These are phyloP conservation scores for Aspergillus ostianus DNA, from an alignment of 495 filamentous ascomycete species.

Conservation along the genomic window DNA sequence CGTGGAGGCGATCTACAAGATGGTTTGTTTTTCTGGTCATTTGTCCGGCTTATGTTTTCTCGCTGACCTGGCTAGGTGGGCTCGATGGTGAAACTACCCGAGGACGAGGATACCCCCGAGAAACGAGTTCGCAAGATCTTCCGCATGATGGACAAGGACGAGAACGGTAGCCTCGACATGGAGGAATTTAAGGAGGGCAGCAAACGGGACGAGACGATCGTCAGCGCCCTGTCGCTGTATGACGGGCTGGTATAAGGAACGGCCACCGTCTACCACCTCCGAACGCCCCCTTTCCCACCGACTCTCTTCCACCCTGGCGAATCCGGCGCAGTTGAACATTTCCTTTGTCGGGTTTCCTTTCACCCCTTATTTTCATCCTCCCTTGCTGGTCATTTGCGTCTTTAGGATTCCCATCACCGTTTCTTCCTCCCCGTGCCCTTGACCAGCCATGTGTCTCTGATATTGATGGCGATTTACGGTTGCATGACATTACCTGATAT, in stretches of 20 bases:
- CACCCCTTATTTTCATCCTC: not conserved
- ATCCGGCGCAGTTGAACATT: slow-evolving; percentile 28
- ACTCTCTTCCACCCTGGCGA: slow-evolving; percentile 21
- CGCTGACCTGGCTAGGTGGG: slow-evolving; percentile 65
- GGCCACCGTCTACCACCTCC: not conserved
- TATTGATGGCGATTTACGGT: not conserved
- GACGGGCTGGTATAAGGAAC: slow-evolving; percentile 78
- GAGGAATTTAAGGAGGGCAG: slow-evolving; percentile 98
- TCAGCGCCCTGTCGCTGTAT: slow-evolving; percentile 92
- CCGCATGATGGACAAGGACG: slow-evolving; percentile 99
- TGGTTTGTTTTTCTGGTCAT: slow-evolving; percentile 54
- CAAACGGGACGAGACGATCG: slow-evolving; percentile 98
- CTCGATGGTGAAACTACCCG: slow-evolving; percentile 97
- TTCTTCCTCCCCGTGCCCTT: not conserved
- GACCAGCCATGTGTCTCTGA: not conserved
- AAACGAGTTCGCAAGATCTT: slow-evolving; percentile 99
- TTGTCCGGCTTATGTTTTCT: not conserved
- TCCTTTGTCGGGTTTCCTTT: slow-evolving; percentile 1
- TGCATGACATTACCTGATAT: slow-evolving; percentile 4
- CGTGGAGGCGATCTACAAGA: slow-evolving; percentile 99
- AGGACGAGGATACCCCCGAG: slow-evolving; percentile 98
- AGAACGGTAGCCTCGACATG: slow-evolving; percentile 90
- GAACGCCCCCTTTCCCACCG: slow-evolving; percentile 2
- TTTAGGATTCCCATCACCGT: slow-evolving; percentile 8
- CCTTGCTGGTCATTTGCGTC: slow-evolving; percentile 9